phyloP scores from a whole-genome alignment of 2,329 filamentous ascomycete genomes.

The Colletotrichum coccodes region DNA sequence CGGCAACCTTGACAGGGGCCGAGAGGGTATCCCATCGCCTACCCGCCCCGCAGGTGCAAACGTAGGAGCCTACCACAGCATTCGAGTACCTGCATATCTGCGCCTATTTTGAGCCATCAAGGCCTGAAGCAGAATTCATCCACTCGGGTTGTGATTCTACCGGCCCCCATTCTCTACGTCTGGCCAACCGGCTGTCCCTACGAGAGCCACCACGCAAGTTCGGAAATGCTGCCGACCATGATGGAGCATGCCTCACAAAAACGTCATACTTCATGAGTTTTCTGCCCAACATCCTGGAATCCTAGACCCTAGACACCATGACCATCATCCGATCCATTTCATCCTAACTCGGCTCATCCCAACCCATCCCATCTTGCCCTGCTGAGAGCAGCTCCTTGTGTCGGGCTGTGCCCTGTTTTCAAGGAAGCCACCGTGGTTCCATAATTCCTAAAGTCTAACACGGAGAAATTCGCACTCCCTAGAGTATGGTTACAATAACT shows the following conservation, averaged over 20 bases:
- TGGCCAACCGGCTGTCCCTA: background rate
- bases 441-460: background rate
- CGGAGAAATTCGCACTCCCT: background rate
- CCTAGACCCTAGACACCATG: background rate
- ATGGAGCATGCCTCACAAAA: background rate
- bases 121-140: background rate
- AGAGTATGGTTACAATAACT: background rate
- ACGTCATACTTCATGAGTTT: slow-evolving; percentile 1
- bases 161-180: too few species aligned
- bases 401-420: slow-evolving; percentile 11
- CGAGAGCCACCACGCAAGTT: background rate
- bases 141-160: background rate
- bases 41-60: background rate
- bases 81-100: background rate
- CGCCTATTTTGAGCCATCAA: background rate
- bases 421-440: background rate
- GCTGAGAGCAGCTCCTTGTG: background rate
- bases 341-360: background rate
- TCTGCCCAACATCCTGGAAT: background rate
- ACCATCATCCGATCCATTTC: slow-evolving; percentile 13
- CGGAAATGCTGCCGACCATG: background rate
- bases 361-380: slow-evolving; percentile 2
- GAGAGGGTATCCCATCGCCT: background rate
- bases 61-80: background rate
- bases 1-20: background rate